Evolutionary conservation across 768 basidiomycete species (phyloP), one percentile per base, ranked within the genome.

Genomic region (Trametes punicea): DNA sequence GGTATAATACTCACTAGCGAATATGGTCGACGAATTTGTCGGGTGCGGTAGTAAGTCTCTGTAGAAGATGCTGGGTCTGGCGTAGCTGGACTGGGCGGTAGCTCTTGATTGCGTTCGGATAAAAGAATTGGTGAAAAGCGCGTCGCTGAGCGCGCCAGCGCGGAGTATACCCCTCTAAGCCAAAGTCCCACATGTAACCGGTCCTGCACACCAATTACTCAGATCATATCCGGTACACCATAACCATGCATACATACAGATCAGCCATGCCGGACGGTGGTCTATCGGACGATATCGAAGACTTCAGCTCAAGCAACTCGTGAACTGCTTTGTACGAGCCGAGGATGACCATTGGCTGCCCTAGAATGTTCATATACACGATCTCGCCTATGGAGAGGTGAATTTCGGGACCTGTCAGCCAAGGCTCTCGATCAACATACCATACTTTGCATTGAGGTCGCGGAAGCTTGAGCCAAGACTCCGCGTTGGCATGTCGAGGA

Each of bases 71-170:
- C 18, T 30, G 52, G 2, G 51, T 44, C 15, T 59, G 41, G 18
- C 42, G 41, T 6, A 45, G 11, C 39, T 61, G 57, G 1, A 46
- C 56, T 7, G 49, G 48, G 4, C 47, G 40, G 29, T 59, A 59
- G 21, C 25, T 18, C 18, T 18, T 34, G 9, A 56, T 34, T 3
- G 62, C 47, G 29, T 42, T 46, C 15, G 31, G 49, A 8, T 59
- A 36, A 45, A 61, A 61, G 13, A 52, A 33, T 47, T 59, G 60
- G 27, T 64, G 62, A 33, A 61, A 56, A 2, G 44, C 44, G n/a
- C 49, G 47, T 13, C 62, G 62, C 27, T 64, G 42, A 13, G 48
- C 29, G 20, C 59, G 46, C 62, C 62, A 64, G 11, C 33, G 27
- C n/a, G 54, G 13, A 9, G 20, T 38, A n/a, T 59, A 54, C n/a